A percentile compares a stretch with the other conserved stretches of the same genome.
These are phyloP conservation scores for Poa pratensis DNA, from an alignment of 176 grass and related monocot genomes.

Conservation along the genomic window DNA sequence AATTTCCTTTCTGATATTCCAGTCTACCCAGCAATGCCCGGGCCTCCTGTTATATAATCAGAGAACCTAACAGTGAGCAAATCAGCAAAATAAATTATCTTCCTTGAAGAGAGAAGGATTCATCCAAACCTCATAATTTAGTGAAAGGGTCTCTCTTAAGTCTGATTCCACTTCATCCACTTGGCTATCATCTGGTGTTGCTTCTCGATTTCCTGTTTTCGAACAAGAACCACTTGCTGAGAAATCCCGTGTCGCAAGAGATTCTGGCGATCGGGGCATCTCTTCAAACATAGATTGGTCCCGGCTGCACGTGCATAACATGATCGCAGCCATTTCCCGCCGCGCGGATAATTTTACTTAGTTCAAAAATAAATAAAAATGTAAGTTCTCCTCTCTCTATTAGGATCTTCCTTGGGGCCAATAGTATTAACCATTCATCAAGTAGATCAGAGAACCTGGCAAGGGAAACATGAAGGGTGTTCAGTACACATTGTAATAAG, in stretches of 20 bases:
- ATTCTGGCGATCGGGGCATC: constrained; percentile 77
- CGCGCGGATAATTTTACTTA: constrained; percentile 21
- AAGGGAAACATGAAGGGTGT: constrained; percentile 33
- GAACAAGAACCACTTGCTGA: constrained; percentile 79
- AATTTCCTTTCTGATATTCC: constrained; percentile 96
- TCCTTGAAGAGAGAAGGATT: constrained; percentile 32
- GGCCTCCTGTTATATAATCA: constrained; percentile 70
- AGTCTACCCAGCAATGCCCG: constrained; percentile 91
- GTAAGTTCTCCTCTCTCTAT: not conserved
- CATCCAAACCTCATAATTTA: constrained; percentile 96
- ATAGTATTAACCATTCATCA: constrained; percentile 20
- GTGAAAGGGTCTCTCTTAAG: constrained; percentile 86
- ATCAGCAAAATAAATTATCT: constrained; percentile 21
- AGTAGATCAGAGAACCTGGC: constrained; percentile 41
- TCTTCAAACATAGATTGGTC: constrained; percentile 95
- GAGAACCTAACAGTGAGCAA: constrained; percentile 41
- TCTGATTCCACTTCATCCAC: constrained; percentile 94
- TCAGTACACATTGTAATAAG: constrained; percentile 38
- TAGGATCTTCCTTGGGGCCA: constrained; percentile 28
- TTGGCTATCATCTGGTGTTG: constrained; percentile 77
- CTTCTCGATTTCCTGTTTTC: constrained; percentile 60
- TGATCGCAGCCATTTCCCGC: constrained; percentile 53
- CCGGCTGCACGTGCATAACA: constrained; percentile 90
- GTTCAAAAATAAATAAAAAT: constrained; percentile 22
- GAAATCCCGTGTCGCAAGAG: constrained; percentile 89